Base-by-base conservation (phyloP, 2,329 filamentous ascomycete species). In the Colletotrichum sojae region DNA sequence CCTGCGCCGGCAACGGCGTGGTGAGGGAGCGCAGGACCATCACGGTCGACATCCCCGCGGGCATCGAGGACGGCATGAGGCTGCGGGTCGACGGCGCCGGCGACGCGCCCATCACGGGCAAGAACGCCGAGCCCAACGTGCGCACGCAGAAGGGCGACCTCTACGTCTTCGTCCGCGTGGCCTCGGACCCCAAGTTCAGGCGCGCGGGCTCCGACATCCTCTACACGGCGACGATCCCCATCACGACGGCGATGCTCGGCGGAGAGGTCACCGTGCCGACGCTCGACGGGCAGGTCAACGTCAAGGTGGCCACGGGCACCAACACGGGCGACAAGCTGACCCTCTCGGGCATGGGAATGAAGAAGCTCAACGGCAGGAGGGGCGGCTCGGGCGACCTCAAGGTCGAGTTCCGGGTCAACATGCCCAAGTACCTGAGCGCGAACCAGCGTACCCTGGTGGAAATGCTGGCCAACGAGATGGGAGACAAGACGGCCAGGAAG, bases 41-140 rank as follows among this genome's bases (percentile, higher is more conserved):
- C 57, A 92, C 89, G 31, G 88, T 99, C 51, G 95, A 98, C 75
- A 98, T 99, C 53, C 96, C 96, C 1, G 94, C 93, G 22, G 96
- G 96, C 72, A 94, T 99, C 39, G 96, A 98, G 78, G 95, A 99
- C 78, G 95, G 95, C 63, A 98, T 98, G 95, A 90, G 94, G 66
- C 83, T 99, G 75, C 89, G 94, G 60, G 89, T 99, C 31, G 89
- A 91, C 67, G 93, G 93, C 27, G 94, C 97, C 77, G 96, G 96
- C 73, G 95, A 99, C 77, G 91, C 94, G 16, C 92, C 96, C 22
- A 85, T 90, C 9, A 95, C 93, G 25, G 94, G 94, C 52, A 87
- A 90, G 25, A 85, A 89, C 16, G 86, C 89, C 39, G 88, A 90
- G 52, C 85, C 90, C 31, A 88, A 89, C 68, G 83, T 86, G 10